These are phyloP conservation scores for Turnera subulata DNA, from an alignment of 345 rosid species.

Conservation along the genomic window DNA sequence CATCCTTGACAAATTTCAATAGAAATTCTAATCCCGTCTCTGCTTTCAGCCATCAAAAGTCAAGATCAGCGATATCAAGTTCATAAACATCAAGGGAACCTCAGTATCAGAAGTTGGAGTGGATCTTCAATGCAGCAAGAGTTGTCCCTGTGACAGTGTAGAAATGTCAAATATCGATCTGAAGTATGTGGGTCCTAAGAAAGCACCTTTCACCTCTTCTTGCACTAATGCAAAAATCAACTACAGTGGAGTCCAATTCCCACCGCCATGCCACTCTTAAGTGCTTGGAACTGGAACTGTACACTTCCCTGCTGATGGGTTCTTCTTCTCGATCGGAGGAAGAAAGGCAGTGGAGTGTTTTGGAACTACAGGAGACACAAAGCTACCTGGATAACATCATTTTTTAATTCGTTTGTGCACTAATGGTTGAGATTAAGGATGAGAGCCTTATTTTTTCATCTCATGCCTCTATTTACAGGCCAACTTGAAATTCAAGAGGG, in stretches of 20 bases:
- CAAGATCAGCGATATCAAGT: slow-evolving; percentile 36
- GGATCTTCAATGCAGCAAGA: slow-evolving; percentile 41
- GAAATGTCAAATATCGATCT: slow-evolving; percentile 36
- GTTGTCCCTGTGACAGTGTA: slow-evolving; percentile 41
- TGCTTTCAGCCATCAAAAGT: slow-evolving; percentile 49
- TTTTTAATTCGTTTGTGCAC: too few relatives aligned
- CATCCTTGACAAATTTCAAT: background rate
- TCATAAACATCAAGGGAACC: slow-evolving; percentile 46
- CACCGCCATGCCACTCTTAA: slow-evolving; percentile 35
- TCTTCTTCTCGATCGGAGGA: background rate
- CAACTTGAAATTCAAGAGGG: too few relatives aligned
- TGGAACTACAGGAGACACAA: background rate
- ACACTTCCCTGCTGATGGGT: background rate
- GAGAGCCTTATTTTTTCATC: too few relatives aligned
- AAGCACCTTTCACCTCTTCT: slow-evolving; percentile 24
- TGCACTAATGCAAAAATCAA: slow-evolving; percentile 27
- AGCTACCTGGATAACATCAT: background rate
- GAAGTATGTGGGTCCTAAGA: slow-evolving; percentile 20
- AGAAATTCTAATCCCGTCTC: background rate
- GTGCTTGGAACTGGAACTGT: background rate
- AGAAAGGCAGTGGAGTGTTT: background rate
- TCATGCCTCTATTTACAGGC: too few relatives aligned
- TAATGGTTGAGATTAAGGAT: too few relatives aligned
- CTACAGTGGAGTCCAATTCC: slow-evolving; percentile 36
- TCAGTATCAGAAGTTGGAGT: slow-evolving; percentile 37